Percentiles rank a stretch among this genome's conserved stretches.
Conservation (phyloP, 164 flowering plant species). For the Aristolochia fimbriata region DNA sequence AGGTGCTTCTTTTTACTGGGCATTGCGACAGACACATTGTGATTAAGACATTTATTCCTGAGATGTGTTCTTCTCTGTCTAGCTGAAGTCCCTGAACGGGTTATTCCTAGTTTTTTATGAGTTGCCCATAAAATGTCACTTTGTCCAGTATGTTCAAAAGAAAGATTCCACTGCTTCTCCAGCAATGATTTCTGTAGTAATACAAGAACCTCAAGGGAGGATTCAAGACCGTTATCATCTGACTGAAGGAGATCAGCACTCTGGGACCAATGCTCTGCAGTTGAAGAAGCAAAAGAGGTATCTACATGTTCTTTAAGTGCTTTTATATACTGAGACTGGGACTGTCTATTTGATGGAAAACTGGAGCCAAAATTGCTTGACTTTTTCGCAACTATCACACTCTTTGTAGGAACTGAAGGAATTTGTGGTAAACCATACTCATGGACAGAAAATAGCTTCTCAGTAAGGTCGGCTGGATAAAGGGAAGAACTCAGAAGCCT, state of each 20-base stretch:
- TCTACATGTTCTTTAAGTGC: conserved; percentile 56
- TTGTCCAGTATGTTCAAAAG: conserved; percentile 29
- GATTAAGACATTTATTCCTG: conserved; percentile 22
- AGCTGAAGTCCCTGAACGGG: conserved; percentile 78
- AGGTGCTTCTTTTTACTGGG: conserved; percentile 21
- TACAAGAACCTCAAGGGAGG: conserved; percentile 65
- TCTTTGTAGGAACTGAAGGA: conserved; percentile 29
- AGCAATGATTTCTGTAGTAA: conserved; percentile 85
- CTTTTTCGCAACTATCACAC: conserved; percentile 36
- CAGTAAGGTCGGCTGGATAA: conserved; percentile 49
- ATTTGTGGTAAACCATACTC: conserved; percentile 29
- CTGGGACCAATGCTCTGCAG: conserved; percentile 22
- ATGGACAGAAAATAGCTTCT: conserved; percentile 35
- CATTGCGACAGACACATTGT: conserved; percentile 10
- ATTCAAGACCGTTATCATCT: conserved; percentile 34
- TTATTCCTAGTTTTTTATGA: conserved; percentile 27
- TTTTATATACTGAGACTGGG: conserved; percentile 28
- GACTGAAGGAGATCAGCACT: conserved; percentile 19
- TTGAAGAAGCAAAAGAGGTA: conserved; percentile 26
- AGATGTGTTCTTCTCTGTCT: conserved; percentile 50
- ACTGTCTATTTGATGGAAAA: conserved; percentile 28
- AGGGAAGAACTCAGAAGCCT: conserved; percentile 62
- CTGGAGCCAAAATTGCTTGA: conserved; percentile 34
- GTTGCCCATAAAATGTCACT: conserved; percentile 14
- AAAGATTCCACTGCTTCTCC: conserved; percentile 84